A percentile compares a stretch with the other conserved stretches of the same genome.
phyloP scores from a whole-genome alignment of 768 basidiomycete species.

The Lyophyllum atratum region DNA sequence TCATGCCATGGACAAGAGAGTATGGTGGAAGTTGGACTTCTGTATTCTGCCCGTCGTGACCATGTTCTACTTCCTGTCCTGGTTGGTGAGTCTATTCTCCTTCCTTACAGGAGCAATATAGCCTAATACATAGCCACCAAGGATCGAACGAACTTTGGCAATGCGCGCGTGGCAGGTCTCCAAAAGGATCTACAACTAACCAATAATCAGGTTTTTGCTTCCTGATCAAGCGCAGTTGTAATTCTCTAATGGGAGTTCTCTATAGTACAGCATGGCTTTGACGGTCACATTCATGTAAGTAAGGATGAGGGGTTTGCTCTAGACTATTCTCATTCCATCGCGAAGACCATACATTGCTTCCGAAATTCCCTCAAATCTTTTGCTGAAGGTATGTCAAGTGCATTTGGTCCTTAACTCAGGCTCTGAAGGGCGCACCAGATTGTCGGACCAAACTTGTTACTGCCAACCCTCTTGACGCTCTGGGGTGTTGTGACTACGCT shows the following conservation, averaged over 20 bases:
- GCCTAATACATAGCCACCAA: not conserved
- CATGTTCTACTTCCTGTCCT: conserved; percentile 18
- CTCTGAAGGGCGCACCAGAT: conserved; percentile 22
- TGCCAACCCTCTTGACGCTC: conserved; percentile 43
- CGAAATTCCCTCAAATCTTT: conserved; percentile 45
- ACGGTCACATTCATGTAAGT: conserved; percentile 22
- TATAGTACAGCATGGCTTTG: conserved; percentile 19
- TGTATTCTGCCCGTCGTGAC: conserved; percentile 14
- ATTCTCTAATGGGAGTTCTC: not conserved
- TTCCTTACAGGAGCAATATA: not conserved
- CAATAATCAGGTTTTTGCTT: conserved; percentile 11
- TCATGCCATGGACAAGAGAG: conserved; percentile 2
- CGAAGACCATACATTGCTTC: conserved; percentile 16
- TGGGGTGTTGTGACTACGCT: conserved; percentile 47
- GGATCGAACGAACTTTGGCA: conserved; percentile 24
- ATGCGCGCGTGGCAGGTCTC: conserved; percentile 21
- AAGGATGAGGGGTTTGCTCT: not conserved
- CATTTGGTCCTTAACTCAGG: not conserved
- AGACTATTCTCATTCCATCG: not conserved
- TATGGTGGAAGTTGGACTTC: conserved; percentile 18
- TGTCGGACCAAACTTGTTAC: conserved; percentile 46
- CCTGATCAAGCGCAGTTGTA: not conserved
- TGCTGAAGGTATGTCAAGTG: conserved; percentile 29
- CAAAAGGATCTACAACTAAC: conserved; percentile 22
- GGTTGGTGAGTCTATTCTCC: conserved; percentile 8